Conservation (phyloP, 106 monocot species). For the Agapanthus africanus region DNA sequence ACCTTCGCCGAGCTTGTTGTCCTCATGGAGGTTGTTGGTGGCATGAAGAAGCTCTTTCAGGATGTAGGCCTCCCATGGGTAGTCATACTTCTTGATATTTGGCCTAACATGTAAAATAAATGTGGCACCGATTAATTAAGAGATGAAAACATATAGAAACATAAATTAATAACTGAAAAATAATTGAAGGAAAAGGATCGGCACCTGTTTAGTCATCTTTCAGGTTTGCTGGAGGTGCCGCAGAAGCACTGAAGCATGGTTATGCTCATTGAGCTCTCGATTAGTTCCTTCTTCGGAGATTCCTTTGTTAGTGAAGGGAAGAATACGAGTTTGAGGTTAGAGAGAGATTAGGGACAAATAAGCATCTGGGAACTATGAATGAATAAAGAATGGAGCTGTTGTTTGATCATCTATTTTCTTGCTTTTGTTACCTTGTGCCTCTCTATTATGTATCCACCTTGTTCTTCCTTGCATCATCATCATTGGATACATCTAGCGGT, state of each 20-base stretch:
- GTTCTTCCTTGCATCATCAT: background rate
- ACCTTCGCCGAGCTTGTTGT: slow-evolving; percentile 55
- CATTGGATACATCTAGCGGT: background rate
- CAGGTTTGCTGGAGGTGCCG: background rate
- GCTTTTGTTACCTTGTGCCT: too few relatives aligned
- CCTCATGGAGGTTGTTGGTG: slow-evolving; percentile 34
- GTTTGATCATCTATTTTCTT: background rate
- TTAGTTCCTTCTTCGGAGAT: too few relatives aligned
- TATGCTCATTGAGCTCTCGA: background rate
- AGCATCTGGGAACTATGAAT: too few relatives aligned
- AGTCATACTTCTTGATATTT: background rate
- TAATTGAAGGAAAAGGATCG: background rate
- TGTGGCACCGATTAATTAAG: too few relatives aligned
- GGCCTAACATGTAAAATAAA: too few relatives aligned
- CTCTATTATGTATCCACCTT: too few relatives aligned
- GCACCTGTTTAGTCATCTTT: background rate
- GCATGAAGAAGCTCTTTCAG: slow-evolving; percentile 33
- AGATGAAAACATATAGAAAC: too few relatives aligned
- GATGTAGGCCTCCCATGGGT: slow-evolving; percentile 34
- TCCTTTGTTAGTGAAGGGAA: background rate
- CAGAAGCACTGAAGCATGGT: slow-evolving; percentile 6
- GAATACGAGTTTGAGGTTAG: background rate
- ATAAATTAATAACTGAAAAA: too few relatives aligned
- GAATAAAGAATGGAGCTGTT: too few relatives aligned
- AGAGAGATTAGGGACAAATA: background rate